Evolutionary conservation across 257 asterid species (phyloP).

Genomic region (Lavandula angustifolia): DNA sequence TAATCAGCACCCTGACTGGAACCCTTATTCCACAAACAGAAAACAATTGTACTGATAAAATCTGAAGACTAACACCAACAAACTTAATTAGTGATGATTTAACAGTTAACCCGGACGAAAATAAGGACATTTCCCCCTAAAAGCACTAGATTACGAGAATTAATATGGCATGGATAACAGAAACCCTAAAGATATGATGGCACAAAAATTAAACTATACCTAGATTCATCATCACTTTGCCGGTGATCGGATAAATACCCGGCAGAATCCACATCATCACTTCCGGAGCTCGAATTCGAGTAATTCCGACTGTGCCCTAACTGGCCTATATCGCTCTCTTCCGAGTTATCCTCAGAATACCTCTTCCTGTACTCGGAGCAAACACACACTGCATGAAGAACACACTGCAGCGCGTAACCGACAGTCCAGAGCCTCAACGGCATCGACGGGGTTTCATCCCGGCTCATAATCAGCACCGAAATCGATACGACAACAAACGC

Average conservation of each 20-base stretch:
- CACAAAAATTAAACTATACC: constrained; percentile 41
- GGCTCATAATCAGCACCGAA: constrained; percentile 48
- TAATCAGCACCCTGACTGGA: constrained; percentile 14
- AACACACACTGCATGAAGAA: constrained; percentile 55
- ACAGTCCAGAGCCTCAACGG: constrained; percentile 62
- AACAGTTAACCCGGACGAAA: not conserved
- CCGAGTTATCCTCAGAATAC: constrained; percentile 37
- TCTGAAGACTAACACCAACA: constrained; percentile 15
- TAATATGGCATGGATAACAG: constrained; percentile 19
- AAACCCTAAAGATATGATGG: not conserved
- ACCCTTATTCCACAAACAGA: not conserved
- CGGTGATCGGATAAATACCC: constrained; percentile 48
- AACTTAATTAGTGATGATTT: not conserved
- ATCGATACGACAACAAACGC: constrained; percentile 59
- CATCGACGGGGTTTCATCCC: constrained; percentile 47
- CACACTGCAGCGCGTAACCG: constrained; percentile 55
- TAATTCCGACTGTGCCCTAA: constrained; percentile 38
- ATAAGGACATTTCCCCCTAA: not conserved
- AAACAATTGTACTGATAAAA: constrained; percentile 18
- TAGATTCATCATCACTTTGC: constrained; percentile 59
- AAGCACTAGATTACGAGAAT: not conserved
- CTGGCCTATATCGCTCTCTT: constrained; percentile 35
- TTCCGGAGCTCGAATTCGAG: constrained; percentile 61
- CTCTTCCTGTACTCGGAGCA: constrained; percentile 66
- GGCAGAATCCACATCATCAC: constrained; percentile 50